Conservation (phyloP, 352 stramenopile species). For the Globisporangium radiosum region DNA sequence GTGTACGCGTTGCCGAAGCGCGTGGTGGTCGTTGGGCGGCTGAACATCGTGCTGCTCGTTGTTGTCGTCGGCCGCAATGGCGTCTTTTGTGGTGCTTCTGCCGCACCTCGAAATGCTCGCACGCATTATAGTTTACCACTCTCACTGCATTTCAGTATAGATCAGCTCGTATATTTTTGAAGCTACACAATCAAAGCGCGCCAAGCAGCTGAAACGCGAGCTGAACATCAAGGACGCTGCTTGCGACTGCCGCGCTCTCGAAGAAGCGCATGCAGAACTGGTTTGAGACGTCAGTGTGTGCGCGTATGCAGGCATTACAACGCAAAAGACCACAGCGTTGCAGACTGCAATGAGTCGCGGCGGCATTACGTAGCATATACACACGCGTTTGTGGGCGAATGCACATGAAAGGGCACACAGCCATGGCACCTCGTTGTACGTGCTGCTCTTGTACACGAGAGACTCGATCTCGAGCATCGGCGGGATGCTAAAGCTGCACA, state of each 20-base stretch:
- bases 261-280: slow-evolving; percentile 56
- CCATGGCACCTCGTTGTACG: slow-evolving; percentile 41
- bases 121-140: too few species aligned
- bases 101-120: too few species aligned
- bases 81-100: neutral
- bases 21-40: slow-evolving; percentile 7
- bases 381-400: neutral
- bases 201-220: slow-evolving; percentile 32
- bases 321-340: neutral
- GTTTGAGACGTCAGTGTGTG: neutral
- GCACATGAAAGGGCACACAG: slow-evolving; percentile 8
- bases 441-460: slow-evolving; percentile 43
- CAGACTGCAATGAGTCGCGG: too few species aligned
- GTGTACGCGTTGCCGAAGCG: slow-evolving; percentile 4
- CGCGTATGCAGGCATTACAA: neutral
- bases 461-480: slow-evolving; percentile 45
- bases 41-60: slow-evolving; percentile 9
- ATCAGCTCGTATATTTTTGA: too few species aligned
- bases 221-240: slow-evolving; percentile 34
- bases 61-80: slow-evolving; percentile 2
- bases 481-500: slow-evolving; percentile 31
- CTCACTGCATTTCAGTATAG: too few species aligned
- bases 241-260: slow-evolving; percentile 26
- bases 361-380: too few species aligned
- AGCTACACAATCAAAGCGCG: neutral